Base-by-base conservation (phyloP, 306 rosid species). In the Gillenia trifoliata region DNA sequence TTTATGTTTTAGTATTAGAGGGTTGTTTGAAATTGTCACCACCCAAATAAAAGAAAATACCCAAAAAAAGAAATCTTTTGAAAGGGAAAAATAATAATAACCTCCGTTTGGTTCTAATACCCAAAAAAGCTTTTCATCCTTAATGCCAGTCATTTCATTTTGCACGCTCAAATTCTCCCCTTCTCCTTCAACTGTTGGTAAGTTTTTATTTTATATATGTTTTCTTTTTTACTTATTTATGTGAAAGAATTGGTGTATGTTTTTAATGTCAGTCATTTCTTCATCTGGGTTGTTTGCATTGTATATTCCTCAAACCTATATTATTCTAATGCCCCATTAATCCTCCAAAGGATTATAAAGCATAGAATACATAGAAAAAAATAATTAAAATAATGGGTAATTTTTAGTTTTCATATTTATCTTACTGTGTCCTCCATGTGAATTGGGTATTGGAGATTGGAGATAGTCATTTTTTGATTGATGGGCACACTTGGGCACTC, bases 211-310 rank as follows among this genome's bases (percentile, higher is more conserved):
- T 16, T 16, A 36, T 71, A 33, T 30, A 36, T 71, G 12, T 10
- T 40, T 40, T 36, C 9, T 40, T 17, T 38, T 41, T 56, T 57
- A 60, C 36, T 71, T 71, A 56, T 56, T 36, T 36, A 71, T 56
- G 55, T 25, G 40, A 25, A 55, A 20, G 33, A 33, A 26, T 31
- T 31, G 74, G 74, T 70, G 9, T 71, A 54, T 81, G 85, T 62
- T 68, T 40, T 40, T 40, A 10, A 75, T 22, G 65, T 75, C 72
- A 74, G 60, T 75, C 85, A 67, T 90, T 61, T 78, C 85, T 79
- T 86, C 81, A 79, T 77, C 81, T 80, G 83, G 80, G 80, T 84
- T 84, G 80, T 75, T 81, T 76, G 77, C 75, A 43, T 80, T 71
- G 56, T 55, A 70, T 63, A 68, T 57, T 67, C 76, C 56, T 34